Evolutionary conservation across 2,329 filamentous ascomycete genomes (phyloP), one percentile per base, ranked within the genome.

Genomic region (Ceratocystis albifundus): DNA sequence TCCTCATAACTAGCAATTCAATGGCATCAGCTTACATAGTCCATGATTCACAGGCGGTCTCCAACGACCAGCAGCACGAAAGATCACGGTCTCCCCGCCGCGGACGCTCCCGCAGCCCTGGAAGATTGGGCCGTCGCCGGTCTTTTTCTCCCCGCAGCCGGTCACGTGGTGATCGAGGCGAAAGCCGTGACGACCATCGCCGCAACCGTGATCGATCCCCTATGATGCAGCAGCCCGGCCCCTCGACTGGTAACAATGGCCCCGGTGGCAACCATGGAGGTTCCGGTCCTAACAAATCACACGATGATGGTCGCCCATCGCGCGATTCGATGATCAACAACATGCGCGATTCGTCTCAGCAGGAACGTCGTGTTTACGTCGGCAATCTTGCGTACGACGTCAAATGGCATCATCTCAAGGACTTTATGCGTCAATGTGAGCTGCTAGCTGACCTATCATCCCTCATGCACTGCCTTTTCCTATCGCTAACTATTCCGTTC

Each of bases 401-500:
- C 77, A 99, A 99, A 82, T 99, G 94, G 94, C 93, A 97, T 81
- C 94, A 97, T 75, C 85, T 99, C 70, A 99, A 99, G 82, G 94
- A 99, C 81, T 97, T 97, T 76, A 99, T 99, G 94, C 89, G 94
- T 84, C 90, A 96, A 86, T 93, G 94, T 97, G 82, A 81, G 88
- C 78, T 62, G 65, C 55, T n/a, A 17, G 25, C 45, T 22, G 22
- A 5, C 36, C 55, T 17, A 10, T 12, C 28, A 10, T 12, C 28
- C 28, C 17, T 25, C 7, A n/a, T 12, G 57, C 4, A 32, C 17
- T 28, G 17, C 25, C 32, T 45, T 44, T 6, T 45, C 15, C 20
- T n/a, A 8, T 32, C 32, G 12, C 63, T 30, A 32, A n/a, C n/a
- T 50, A 6, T 45, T 62, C 7, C 7, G 65, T 72, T 74, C 68